A percentile compares a stretch with the other conserved stretches of the same genome.
phyloP scores from a whole-genome alignment of 257 asterid genomes.

The Voacanga thouarsii region DNA sequence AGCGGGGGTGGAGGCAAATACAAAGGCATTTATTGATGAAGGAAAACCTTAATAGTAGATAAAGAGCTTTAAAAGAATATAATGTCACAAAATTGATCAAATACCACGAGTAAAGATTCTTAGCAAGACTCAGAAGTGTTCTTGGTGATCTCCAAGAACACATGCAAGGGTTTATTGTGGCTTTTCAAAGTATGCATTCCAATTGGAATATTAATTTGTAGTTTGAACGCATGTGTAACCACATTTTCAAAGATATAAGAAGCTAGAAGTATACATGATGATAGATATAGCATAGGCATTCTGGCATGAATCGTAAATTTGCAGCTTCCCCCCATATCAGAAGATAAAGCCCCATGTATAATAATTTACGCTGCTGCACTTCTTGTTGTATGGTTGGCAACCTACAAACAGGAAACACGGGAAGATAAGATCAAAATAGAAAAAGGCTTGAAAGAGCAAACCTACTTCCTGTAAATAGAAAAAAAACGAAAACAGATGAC shows the following conservation, averaged over 20 bases:
- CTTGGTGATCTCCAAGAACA: background rate
- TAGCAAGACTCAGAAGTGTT: background rate
- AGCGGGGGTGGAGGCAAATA: background rate
- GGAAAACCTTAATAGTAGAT: background rate
- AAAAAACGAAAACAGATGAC: background rate
- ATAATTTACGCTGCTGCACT: constrained; percentile 91
- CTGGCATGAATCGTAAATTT: constrained; percentile 97
- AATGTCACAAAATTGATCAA: background rate
- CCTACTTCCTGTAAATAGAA: background rate
- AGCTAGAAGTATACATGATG: constrained; percentile 73
- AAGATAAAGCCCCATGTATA: constrained; percentile 90
- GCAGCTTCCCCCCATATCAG: constrained; percentile 99
- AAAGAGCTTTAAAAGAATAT: background rate
- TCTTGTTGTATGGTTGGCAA: constrained; percentile 97
- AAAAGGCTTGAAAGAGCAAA: background rate
- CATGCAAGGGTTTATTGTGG: background rate
- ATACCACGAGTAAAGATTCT: background rate
- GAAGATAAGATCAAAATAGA: constrained; percentile 8
- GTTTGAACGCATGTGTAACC: background rate
- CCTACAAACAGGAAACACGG: constrained; percentile 46
- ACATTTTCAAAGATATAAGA: background rate
- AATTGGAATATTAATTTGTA: background rate
- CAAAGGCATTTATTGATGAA: background rate
- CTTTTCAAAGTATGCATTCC: background rate
- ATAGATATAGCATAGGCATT: constrained; percentile 93